Percentiles rank a stretch among this genome's conserved stretches.
Evolutionary conservation across 2,329 filamentous ascomycete species (phyloP).

Genomic region (Ploettnerulaceae sp.): DNA sequence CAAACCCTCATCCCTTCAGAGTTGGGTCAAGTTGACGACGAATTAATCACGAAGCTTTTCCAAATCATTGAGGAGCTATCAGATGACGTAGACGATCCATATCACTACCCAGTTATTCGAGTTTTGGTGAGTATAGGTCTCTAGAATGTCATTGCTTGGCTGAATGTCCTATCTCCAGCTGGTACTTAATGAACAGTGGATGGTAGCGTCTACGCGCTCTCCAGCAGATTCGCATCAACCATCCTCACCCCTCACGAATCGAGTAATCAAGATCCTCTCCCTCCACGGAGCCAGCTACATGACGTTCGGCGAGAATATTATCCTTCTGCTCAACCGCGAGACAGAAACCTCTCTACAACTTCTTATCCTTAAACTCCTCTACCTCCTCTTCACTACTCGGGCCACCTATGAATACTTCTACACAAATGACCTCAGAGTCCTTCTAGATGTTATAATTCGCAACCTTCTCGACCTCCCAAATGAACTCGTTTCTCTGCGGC

Average conservation of each 20-base stretch:
- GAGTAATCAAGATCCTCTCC: slow-evolving; percentile 87
- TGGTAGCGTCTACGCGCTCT: slow-evolving; percentile 63
- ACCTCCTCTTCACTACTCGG: slow-evolving; percentile 88
- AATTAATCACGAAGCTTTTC: slow-evolving; percentile 79
- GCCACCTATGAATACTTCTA: slow-evolving; percentile 98
- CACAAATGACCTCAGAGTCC: slow-evolving; percentile 90
- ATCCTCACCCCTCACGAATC: slow-evolving; percentile 68
- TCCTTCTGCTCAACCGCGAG: slow-evolving; percentile 89
- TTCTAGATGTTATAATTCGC: slow-evolving; percentile 92
- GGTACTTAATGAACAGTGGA: slow-evolving; percentile 96
- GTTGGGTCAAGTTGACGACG: slow-evolving; percentile 69
- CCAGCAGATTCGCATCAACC: slow-evolving; percentile 24
- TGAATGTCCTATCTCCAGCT: slow-evolving; percentile 51
- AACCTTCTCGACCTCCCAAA: slow-evolving; percentile 94
- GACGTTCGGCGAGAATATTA: slow-evolving; percentile 97
- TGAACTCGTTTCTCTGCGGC: slow-evolving; percentile 70
- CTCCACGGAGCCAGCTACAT: slow-evolving; percentile 76
- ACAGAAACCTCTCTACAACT: slow-evolving; percentile 91
- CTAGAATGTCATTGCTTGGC: slow-evolving; percentile 1
- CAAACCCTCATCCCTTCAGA: slow-evolving; percentile 75
- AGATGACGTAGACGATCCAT: slow-evolving; percentile 84
- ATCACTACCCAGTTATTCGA: slow-evolving; percentile 91
- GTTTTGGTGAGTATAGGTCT: slow-evolving; percentile 64
- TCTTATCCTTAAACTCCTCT: slow-evolving; percentile 92
- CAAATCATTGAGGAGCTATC: slow-evolving; percentile 83